Evolutionary conservation across 1,139 yeast species (phyloP), one percentile per base, ranked within the genome.

Genomic region (Ogataea hybrid): DNA sequence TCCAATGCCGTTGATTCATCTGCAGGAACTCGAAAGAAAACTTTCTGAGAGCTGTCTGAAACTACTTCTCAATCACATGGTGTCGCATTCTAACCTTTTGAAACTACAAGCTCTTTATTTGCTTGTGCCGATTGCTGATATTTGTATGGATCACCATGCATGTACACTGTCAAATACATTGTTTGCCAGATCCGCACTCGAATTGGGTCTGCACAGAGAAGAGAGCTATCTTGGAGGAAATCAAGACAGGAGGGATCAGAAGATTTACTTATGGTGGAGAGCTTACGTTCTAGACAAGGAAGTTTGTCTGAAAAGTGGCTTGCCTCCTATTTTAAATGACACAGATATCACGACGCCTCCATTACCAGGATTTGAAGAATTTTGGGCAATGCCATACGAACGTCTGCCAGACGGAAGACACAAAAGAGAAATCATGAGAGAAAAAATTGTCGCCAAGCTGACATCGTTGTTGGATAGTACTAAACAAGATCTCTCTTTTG

Each of bases 131-230:
- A 75, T 70, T 52, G 62, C 76, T 8, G 80, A 77, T 37, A 65
- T 69, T 36, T 61, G 71, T 54, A 58, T 73, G 11, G 34, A 57
- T 4, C 68, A 77, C 14, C 73, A 72, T 28, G 61, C 68, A 5
- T 68, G 73, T 28, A 73, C 70, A 51, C 64, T 71, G 27, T 53
- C 81, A 9, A 57, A 71, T 0, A 63, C 81, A 0, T 69, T 75
- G 7, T 82, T 82, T 1, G 70, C 78, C 2, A 65, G 87, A 42
- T 73, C 69, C 50, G 85, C 87, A 0, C 80, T 75, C 49, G 83
- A 78, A 37, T 61, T 82, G 43, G 94, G 94, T 0, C 63, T 85
- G 18, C 85, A 84, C 54, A 63, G 87, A 25, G 63, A 62, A n/a
- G 87, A 82, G 49, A 61, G 75, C 2, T 70, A 71, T 39, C 39